Evolutionary conservation across 495 filamentous ascomycete species (phyloP), one percentile per base, ranked within the genome.

Genomic region (Haplographium delicatum): DNA sequence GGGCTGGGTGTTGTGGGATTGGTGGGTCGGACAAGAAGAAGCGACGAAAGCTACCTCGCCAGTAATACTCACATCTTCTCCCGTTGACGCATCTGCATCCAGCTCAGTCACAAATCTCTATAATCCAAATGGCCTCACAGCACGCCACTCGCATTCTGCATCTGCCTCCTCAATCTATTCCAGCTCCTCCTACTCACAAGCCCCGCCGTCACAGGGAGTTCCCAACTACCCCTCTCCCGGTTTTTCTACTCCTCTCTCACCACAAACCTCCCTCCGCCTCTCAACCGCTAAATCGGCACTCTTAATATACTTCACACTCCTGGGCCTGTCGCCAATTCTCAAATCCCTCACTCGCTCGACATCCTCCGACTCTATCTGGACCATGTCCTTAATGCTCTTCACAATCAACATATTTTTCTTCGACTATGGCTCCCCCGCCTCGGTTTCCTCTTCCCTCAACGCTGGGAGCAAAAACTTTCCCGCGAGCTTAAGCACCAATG

Each of bases 341-440:
- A 95, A 95, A 65, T 95, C 89, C 3, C 76, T 98, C 11, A 97
- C 93, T 1, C 82, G 83, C 28, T 96, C 90, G 4, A 96, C 90
- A 4, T 86, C 86, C 16, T 82, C 74, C 25, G 93, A 98, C 72
- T 89, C 83, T 20, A 97, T 98, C 55, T 98, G 94, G 94, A 88
- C 93, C 13, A 84, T 98, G 73, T 89, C 86, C 55, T 88, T 83
- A 66, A 94, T 88, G 84, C 74, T 98, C 39, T 79, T 98, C 62
- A 79, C 87, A 50, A 90, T 96, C 69, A 97, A 98, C 67, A 86
- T 96, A 58, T 89, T 95, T 65, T 95, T 93, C 63, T 95, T 96
- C 64, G 93, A 98, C 70, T 97, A 97, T 60, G 85, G 89, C 22
- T 83, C 66, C 43, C 58, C 54, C 0, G 43, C 50, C 3, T 30